Conservation (phyloP, 495 filamentous ascomycete genomes). For the Parachaetomium inaequale region DNA sequence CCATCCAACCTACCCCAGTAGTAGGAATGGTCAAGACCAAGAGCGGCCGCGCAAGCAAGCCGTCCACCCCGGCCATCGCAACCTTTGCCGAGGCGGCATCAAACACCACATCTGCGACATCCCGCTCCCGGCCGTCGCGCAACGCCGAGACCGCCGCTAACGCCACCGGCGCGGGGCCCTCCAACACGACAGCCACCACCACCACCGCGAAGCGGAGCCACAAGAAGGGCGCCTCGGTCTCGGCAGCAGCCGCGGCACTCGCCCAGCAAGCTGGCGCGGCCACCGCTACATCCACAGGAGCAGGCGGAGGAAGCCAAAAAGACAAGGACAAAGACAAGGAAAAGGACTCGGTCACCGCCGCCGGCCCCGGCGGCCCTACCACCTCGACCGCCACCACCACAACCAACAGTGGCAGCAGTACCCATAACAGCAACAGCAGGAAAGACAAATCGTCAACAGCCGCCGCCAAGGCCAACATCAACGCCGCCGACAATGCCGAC, state of each 20-base stretch:
- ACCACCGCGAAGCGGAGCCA: slow-evolving; percentile 58
- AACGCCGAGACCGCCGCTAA: slow-evolving; percentile 9
- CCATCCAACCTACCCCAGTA: slow-evolving; percentile 32
- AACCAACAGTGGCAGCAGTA: not conserved
- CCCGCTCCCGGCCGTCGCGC: slow-evolving; percentile 28
- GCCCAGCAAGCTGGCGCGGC: slow-evolving; percentile 3
- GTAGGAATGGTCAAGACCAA: slow-evolving; percentile 45
- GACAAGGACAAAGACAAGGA: slow-evolving; percentile 17
- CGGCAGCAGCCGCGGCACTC: slow-evolving; percentile 30
- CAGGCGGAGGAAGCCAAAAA: no score
- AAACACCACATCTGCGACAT: slow-evolving; percentile 22
- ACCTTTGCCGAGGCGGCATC: slow-evolving; percentile 48
- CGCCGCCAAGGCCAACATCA: slow-evolving; percentile 14
- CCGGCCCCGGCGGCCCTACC: not conserved
- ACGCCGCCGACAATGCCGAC: slow-evolving; percentile 54
- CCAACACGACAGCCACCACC: slow-evolving; percentile 28
- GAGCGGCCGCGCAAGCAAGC: slow-evolving; percentile 60
- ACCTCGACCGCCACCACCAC: no score
- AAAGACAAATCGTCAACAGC: not conserved
- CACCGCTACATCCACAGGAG: not conserved
- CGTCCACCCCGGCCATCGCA: slow-evolving; percentile 54
- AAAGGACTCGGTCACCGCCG: not conserved
- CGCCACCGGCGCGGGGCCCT: not conserved
- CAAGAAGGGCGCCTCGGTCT: slow-evolving; percentile 58
- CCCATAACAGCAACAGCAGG: not conserved